Evolutionary conservation across 306 rosid genomes (phyloP).

Genomic region (Castanea mollissima): DNA sequence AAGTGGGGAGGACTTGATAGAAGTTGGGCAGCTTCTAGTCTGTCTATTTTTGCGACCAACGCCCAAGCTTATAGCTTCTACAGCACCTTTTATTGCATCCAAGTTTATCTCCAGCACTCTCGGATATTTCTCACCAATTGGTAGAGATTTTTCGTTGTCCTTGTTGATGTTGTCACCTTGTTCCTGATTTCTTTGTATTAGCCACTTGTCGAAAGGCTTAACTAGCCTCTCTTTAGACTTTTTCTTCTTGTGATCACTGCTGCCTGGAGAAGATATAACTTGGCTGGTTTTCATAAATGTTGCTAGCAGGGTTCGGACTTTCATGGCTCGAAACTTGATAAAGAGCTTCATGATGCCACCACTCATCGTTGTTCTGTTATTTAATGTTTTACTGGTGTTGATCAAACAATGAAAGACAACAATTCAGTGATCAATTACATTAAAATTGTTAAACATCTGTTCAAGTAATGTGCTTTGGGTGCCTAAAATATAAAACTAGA

Average conservation of each 20-base stretch:
- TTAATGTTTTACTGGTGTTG: slow-evolving; percentile 29
- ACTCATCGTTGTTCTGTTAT: slow-evolving; percentile 17
- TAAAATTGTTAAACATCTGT: no score
- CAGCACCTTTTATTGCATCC: slow-evolving; percentile 43
- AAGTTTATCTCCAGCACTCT: slow-evolving; percentile 39
- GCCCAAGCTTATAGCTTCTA: slow-evolving; percentile 32
- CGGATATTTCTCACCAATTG: slow-evolving; percentile 15
- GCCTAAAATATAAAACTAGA: no score
- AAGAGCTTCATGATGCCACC: slow-evolving; percentile 45
- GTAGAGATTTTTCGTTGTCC: neutral
- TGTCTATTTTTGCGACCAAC: slow-evolving; percentile 22
- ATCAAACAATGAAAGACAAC: neutral
- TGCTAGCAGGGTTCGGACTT: slow-evolving; percentile 35
- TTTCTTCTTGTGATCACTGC: slow-evolving; percentile 9
- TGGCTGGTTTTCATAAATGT: slow-evolving; percentile 34
- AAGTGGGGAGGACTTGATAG: slow-evolving; percentile 45
- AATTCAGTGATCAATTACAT: neutral
- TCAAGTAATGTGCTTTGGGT: no score
- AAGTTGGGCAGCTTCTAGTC: slow-evolving; percentile 38
- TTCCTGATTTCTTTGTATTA: neutral
- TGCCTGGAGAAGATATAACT: neutral
- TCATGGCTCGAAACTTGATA: slow-evolving; percentile 42
- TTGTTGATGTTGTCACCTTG: neutral
- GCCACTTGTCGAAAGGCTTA: slow-evolving; percentile 17
- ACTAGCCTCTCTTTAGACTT: slow-evolving; percentile 13